Evolutionary conservation across 495 filamentous ascomycete genomes (phyloP).

Genomic region (Talaromyces ruber): DNA sequence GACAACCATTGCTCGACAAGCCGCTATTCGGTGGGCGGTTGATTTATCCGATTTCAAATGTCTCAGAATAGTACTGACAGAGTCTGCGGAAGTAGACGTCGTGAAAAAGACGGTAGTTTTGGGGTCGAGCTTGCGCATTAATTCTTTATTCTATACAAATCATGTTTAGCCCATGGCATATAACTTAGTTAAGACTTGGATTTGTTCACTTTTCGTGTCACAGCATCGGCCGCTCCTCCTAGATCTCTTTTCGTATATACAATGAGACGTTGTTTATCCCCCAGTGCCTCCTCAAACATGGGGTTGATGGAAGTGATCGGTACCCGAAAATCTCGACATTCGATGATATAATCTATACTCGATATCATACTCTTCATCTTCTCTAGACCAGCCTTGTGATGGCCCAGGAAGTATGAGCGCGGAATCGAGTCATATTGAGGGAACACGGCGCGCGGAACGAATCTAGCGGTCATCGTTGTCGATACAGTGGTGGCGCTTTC

Average conservation of each 20-base stretch:
- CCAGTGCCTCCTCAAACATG: constrained; percentile 72
- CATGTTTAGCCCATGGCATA: constrained; percentile 1
- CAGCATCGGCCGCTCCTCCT: constrained; percentile 27
- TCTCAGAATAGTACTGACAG: constrained; percentile 45
- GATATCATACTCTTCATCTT: constrained; percentile 81
- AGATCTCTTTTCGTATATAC: constrained; percentile 92
- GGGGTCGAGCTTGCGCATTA: constrained; percentile 49
- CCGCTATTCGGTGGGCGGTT: constrained; percentile 46
- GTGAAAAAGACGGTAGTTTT: constrained; percentile 57
- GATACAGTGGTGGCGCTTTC: background rate
- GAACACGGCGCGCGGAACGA: constrained; percentile 67
- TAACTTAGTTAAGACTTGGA: background rate
- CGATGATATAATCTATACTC: constrained; percentile 79
- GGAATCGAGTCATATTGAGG: constrained; percentile 62
- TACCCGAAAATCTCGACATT: constrained; percentile 89
- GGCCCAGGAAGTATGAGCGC: constrained; percentile 93
- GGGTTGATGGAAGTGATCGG: constrained; percentile 87
- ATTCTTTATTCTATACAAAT: constrained; percentile 24
- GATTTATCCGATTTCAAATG: constrained; percentile 42
- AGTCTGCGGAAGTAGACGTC: constrained; percentile 38
- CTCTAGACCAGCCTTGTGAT: constrained; percentile 74
- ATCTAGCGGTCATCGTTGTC: constrained; percentile 20
- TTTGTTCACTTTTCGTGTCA: background rate
- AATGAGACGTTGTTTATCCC: constrained; percentile 60
- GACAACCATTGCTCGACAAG: constrained; percentile 74